phyloP scores from a whole-genome alignment of 495 filamentous ascomycete species.

The Penicillium daleae region DNA sequence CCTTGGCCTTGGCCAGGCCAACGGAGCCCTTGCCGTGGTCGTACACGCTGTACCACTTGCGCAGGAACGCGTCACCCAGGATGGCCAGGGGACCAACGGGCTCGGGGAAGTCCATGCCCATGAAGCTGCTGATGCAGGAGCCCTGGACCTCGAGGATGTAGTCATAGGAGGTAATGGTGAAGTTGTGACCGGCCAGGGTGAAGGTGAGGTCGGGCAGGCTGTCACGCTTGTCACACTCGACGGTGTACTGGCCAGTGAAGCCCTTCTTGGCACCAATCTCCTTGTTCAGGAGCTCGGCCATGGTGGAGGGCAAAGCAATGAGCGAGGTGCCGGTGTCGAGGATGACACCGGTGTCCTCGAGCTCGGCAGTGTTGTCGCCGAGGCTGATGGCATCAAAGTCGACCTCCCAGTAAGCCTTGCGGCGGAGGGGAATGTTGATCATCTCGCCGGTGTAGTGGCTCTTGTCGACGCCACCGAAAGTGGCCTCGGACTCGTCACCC shows the following conservation, averaged over 20 bases:
- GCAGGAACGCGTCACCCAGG: slow-evolving; percentile 95
- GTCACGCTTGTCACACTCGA: slow-evolving; percentile 86
- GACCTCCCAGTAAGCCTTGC: slow-evolving; percentile 99
- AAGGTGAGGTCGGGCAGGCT: slow-evolving; percentile 86
- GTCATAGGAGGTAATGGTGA: slow-evolving; percentile 85
- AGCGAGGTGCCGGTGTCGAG: slow-evolving; percentile 98
- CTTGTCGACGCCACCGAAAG: slow-evolving; percentile 90
- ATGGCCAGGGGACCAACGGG: slow-evolving; percentile 93
- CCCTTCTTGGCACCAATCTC: slow-evolving; percentile 98
- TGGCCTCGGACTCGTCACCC: slow-evolving; percentile 79
- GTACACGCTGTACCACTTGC: slow-evolving; percentile 97
- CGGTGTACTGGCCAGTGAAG: slow-evolving; percentile 90
- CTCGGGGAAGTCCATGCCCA: slow-evolving; percentile 96
- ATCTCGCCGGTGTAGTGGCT: slow-evolving; percentile 87
- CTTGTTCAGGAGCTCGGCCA: slow-evolving; percentile 97
- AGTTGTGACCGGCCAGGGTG: slow-evolving; percentile 84
- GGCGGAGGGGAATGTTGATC: slow-evolving; percentile 87
- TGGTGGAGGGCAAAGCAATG: slow-evolving; percentile 87
- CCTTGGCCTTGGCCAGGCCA: slow-evolving; percentile 82
- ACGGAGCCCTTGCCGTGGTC: slow-evolving; percentile 84
- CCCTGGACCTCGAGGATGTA: slow-evolving; percentile 97
- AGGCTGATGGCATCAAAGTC: slow-evolving; percentile 91
- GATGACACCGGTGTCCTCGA: slow-evolving; percentile 93
- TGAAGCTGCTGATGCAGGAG: slow-evolving; percentile 94
- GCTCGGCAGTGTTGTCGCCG: slow-evolving; percentile 78